Percentiles rank a stretch among this genome's conserved stretches.
These are phyloP conservation scores for Trichosporon inkin DNA, from an alignment of 1,284 basidiomycete genomes.

Conservation along the genomic window DNA sequence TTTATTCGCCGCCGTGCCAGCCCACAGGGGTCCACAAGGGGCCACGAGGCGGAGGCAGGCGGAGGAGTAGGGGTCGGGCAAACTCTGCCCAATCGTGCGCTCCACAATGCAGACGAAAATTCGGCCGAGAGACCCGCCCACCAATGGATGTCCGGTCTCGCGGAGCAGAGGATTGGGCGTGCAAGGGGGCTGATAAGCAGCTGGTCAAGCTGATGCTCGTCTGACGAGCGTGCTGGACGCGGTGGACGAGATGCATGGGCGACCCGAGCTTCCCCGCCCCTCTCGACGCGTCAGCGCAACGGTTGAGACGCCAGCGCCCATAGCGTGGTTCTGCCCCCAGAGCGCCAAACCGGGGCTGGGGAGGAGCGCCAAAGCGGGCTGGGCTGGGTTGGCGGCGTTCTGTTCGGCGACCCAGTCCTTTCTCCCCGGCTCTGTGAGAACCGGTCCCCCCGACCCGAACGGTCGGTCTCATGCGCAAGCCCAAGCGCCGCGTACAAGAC, in stretches of 20 bases:
- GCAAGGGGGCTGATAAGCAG: not conserved
- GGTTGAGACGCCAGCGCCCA: not conserved
- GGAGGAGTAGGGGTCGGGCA: not conserved
- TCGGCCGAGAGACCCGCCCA: not conserved
- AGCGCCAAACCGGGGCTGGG: too few species aligned
- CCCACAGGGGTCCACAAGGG: not conserved
- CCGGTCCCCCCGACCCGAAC: too few species aligned
- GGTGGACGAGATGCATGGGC: slow-evolving; percentile 1
- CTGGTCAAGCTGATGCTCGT: not conserved
- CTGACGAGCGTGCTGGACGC: not conserved
- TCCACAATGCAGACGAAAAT: not conserved
- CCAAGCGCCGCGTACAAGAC: not conserved
- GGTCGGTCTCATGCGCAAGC: too few species aligned
- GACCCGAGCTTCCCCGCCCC: not conserved
- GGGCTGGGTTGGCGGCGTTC: too few species aligned
- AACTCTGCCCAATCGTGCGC: not conserved
- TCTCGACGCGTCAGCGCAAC: not conserved
- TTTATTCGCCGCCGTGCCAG: not conserved
- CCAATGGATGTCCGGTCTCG: not conserved
- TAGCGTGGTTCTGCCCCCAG: too few species aligned
- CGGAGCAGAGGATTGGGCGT: not conserved
- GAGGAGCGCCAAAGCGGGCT: too few species aligned
- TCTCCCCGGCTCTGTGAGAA: too few species aligned
- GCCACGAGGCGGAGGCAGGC: too few species aligned
- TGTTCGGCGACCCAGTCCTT: too few species aligned